phyloP scores from a whole-genome alignment of 2,329 filamentous ascomycete genomes.

The Colletotrichum melonis region DNA sequence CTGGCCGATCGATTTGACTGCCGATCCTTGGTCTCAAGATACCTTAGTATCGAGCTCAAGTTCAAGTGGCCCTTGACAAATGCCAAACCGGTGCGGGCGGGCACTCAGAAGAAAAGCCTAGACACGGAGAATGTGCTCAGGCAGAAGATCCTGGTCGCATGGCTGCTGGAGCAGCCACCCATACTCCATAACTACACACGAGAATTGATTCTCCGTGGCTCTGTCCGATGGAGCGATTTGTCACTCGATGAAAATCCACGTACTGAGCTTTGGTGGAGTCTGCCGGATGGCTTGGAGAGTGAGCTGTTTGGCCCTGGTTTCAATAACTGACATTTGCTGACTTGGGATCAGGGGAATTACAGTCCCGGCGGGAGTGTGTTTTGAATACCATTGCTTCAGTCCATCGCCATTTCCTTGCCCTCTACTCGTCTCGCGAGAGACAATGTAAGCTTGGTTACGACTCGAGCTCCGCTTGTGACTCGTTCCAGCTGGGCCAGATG shows the following conservation, averaged over 20 bases:
- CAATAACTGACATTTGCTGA: background rate
- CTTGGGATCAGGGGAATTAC: conserved; percentile 67
- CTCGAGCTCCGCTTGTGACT: conserved; percentile 77
- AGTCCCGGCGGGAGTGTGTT: conserved; percentile 73
- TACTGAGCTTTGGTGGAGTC: conserved; percentile 75
- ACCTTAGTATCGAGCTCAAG: conserved; percentile 60
- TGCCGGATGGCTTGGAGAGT: conserved; percentile 77
- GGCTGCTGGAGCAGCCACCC: conserved; percentile 71
- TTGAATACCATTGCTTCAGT: conserved; percentile 77
- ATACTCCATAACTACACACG: conserved; percentile 72
- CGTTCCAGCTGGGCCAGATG: conserved; percentile 83
- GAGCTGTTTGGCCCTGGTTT: conserved; percentile 39
- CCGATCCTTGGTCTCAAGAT: conserved; percentile 62
- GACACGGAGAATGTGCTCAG: conserved; percentile 74
- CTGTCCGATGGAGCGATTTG: conserved; percentile 64
- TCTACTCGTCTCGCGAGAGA: conserved; percentile 74
- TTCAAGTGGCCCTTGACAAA: conserved; percentile 65
- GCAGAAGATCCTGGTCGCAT: conserved; percentile 76
- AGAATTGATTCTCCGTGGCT: conserved; percentile 75
- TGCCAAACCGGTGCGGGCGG: conserved; percentile 52
- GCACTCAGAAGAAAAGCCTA: conserved; percentile 45
- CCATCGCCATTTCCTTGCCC: conserved; percentile 72
- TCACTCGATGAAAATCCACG: conserved; percentile 42
- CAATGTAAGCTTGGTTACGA: conserved; percentile 83
- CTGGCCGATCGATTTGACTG: conserved; percentile 82